Evolutionary conservation across 441 rosid species (phyloP).

Genomic region (Pelargonium fulgidum): DNA sequence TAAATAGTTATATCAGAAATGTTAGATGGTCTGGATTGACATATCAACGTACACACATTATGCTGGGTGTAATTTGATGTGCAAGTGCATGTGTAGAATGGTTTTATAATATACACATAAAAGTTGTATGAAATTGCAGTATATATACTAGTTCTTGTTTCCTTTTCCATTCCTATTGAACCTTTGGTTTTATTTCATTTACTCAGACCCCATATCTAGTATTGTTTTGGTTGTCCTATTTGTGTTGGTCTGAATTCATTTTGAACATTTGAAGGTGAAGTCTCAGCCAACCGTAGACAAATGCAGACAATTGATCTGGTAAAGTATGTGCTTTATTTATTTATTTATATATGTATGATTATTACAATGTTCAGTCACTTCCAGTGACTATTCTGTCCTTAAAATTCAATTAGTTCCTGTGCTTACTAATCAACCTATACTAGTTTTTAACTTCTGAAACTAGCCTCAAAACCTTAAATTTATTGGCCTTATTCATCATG

Average conservation of each 20-base stretch:
- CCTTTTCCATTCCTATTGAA: neutral
- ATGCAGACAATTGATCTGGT: constrained; percentile 66
- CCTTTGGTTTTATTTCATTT: constrained; percentile 1
- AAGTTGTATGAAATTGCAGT: neutral
- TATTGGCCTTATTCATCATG: neutral
- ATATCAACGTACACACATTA: no score
- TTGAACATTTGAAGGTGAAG: constrained; percentile 58
- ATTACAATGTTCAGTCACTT: neutral
- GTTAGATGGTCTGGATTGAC: no score
- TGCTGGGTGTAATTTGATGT: no score
- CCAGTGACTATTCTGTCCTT: neutral
- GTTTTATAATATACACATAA: no score
- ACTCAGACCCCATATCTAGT: neutral
- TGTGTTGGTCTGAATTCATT: constrained; percentile 20
- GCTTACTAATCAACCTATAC: neutral
- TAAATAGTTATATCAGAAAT: no score
- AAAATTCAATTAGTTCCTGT: neutral
- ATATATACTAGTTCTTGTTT: neutral
- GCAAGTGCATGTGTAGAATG: no score
- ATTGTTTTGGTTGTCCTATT: constrained; percentile 2
- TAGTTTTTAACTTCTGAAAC: neutral
- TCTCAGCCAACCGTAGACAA: constrained; percentile 69
- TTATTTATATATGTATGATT: constrained; percentile 5
- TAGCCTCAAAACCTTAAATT: neutral
- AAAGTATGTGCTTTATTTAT: constrained; percentile 21